Evolutionary conservation across 306 rosid species (phyloP).

Genomic region (Cicer arietinum): DNA sequence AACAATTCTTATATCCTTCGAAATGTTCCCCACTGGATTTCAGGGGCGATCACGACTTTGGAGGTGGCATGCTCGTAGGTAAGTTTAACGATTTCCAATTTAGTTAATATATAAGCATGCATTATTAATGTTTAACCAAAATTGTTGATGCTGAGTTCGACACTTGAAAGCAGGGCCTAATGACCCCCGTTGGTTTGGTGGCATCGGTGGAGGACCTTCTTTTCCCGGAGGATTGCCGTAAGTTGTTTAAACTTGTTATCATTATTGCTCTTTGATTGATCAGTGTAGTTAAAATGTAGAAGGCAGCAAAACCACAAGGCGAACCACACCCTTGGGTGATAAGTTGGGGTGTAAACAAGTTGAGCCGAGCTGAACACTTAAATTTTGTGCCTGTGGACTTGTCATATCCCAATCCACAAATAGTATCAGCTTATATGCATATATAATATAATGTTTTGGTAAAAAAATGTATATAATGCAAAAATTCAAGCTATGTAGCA

Average conservation of each 20-base stretch:
- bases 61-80: slow-evolving; percentile 84
- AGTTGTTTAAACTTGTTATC: slow-evolving; percentile 48
- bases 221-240: slow-evolving; percentile 73
- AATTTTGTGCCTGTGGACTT: too few species aligned
- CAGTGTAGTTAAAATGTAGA: neutral
- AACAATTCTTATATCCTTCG: neutral
- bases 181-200: slow-evolving; percentile 75
- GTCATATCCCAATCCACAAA: neutral
- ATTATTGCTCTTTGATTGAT: slow-evolving; percentile 12
- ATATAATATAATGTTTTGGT: too few species aligned
- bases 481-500: neutral
- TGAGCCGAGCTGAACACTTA: too few species aligned
- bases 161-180: slow-evolving; percentile 64
- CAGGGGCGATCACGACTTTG: slow-evolving; percentile 64
- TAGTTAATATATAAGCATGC: neutral
- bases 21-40: slow-evolving; percentile 30
- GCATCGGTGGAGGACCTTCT: slow-evolving; percentile 58
- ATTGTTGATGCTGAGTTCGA: slow-evolving; percentile 30
- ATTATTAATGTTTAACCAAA: slow-evolving; percentile 4
- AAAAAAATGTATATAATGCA: neutral
- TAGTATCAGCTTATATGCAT: neutral
- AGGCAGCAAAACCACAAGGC: neutral
- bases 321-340: neutral
- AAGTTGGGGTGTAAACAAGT: neutral
- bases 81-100: slow-evolving; percentile 35